Evolutionary conservation across 768 basidiomycete genomes (phyloP).

Genomic region (Calocera cornea): DNA sequence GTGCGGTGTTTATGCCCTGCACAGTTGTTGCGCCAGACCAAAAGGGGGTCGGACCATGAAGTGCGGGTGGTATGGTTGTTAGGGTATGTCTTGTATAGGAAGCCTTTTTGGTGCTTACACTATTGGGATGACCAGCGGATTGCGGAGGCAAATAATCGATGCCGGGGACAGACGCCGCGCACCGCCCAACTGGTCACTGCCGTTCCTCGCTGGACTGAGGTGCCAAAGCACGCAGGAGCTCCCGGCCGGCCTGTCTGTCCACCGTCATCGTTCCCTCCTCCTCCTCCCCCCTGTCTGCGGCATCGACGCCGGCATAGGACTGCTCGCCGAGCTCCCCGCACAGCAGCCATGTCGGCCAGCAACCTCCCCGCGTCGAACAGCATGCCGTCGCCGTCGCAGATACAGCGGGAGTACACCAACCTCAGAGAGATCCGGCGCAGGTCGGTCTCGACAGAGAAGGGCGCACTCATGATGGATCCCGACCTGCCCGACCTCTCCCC

Average conservation of each 20-base stretch:
- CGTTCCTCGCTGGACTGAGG: neutral
- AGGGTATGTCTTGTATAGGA: neutral
- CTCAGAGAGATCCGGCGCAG: neutral
- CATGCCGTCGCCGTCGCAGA: neutral
- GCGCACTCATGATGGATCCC: neutral
- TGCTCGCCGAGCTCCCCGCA: neutral
- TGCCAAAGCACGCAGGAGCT: neutral
- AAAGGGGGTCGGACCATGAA: neutral
- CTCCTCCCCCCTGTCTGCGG: neutral
- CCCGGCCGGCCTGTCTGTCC: conserved; percentile 1
- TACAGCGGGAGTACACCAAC: conserved; percentile 4
- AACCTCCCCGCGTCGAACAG: neutral
- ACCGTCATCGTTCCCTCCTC: conserved; percentile 10
- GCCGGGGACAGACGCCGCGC: neutral
- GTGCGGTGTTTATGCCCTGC: neutral
- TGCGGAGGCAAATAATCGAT: neutral
- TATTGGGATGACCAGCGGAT: neutral
- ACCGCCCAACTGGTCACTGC: neutral
- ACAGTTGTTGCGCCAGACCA: neutral
- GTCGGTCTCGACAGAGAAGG: neutral
- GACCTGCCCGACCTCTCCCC: conserved; percentile 3
- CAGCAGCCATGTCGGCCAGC: neutral
- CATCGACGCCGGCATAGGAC: neutral
- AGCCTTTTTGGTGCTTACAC: neutral
- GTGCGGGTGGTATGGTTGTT: neutral